Evolutionary conservation across 345 rosid species (phyloP).

Genomic region (Toxicodendron radicans): DNA sequence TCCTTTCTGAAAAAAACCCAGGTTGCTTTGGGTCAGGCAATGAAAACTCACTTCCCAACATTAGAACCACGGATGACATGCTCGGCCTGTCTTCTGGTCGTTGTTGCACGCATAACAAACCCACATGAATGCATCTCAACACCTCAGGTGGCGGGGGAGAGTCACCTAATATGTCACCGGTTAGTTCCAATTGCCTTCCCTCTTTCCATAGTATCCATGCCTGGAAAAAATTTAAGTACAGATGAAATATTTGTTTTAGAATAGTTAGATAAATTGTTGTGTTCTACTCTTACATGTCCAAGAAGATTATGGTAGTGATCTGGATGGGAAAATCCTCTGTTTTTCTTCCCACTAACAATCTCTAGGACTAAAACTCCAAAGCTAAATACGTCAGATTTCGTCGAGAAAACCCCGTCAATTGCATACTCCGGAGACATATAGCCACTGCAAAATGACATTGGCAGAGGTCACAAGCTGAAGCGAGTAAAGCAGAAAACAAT

Average conservation of each 20-base stretch:
- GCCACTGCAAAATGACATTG: constrained; percentile 28
- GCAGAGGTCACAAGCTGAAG: too few species aligned
- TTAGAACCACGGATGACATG: constrained; percentile 31
- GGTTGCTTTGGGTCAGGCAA: constrained; percentile 33
- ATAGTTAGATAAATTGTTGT: too few species aligned
- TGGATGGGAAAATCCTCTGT: constrained; percentile 38
- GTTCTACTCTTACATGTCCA: constrained; percentile 24
- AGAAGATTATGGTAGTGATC: constrained; percentile 30
- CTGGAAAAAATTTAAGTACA: constrained; percentile 2
- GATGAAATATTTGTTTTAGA: too few species aligned
- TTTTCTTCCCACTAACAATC: constrained; percentile 40
- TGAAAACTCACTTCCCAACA: constrained; percentile 28
- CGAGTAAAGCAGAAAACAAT: too few species aligned
- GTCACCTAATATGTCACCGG: constrained; percentile 14
- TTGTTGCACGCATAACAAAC: constrained; percentile 31
- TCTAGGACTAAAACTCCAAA: constrained; percentile 49
- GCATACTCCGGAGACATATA: constrained; percentile 59
- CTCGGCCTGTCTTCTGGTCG: constrained; percentile 32
- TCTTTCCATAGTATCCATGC: constrained; percentile 34
- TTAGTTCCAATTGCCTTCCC: constrained; percentile 20
- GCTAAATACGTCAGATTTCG: constrained; percentile 47
- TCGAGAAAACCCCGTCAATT: constrained; percentile 46
- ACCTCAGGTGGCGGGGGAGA: constrained; percentile 12
- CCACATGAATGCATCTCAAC: constrained; percentile 26
- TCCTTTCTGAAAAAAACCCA: constrained; percentile 32